Conservation (phyloP, 495 filamentous ascomycete species). For the Hyaloscypha variabilis region DNA sequence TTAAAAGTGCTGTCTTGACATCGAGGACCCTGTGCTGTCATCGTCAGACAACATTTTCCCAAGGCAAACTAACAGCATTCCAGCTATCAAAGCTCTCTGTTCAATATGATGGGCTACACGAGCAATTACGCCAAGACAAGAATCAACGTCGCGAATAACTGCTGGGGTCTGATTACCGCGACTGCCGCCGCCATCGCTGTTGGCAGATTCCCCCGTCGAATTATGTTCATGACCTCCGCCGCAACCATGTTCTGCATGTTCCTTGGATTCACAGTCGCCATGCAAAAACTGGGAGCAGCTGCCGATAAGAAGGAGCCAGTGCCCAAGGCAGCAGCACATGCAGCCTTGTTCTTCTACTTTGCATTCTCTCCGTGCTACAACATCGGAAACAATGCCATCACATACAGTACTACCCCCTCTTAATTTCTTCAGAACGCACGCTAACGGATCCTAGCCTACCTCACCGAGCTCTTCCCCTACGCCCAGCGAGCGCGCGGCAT, state of each 20-base stretch:
- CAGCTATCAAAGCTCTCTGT: constrained; percentile 21
- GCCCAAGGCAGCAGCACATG: constrained; percentile 10
- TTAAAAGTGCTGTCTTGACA: no score
- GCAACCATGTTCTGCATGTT: constrained; percentile 53
- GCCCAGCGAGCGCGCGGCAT: constrained; percentile 62
- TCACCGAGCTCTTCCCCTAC: constrained; percentile 68
- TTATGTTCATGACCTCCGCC: constrained; percentile 55
- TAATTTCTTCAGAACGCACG: not conserved
- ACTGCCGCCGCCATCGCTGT: constrained; percentile 56
- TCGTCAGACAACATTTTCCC: no score
- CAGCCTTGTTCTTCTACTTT: constrained; percentile 58
- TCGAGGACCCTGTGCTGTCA: no score
- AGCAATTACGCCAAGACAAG: constrained; percentile 10
- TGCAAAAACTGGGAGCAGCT: not conserved
- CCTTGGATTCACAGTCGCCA: constrained; percentile 54
- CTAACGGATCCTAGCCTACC: constrained; percentile 46
- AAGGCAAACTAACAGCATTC: no score
- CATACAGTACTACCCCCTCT: constrained; percentile 41
- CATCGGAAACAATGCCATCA: constrained; percentile 67
- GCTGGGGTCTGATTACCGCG: constrained; percentile 57
- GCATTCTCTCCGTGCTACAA: constrained; percentile 66
- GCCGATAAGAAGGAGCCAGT: constrained; percentile 36
- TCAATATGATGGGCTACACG: constrained; percentile 21
- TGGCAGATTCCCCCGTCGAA: constrained; percentile 56
- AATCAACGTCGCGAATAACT: constrained; percentile 44